Percentiles rank a stretch among this genome's conserved stretches.
Conservation (phyloP, 2,329 filamentous ascomycete species). For the Boeremia exigua region DNA sequence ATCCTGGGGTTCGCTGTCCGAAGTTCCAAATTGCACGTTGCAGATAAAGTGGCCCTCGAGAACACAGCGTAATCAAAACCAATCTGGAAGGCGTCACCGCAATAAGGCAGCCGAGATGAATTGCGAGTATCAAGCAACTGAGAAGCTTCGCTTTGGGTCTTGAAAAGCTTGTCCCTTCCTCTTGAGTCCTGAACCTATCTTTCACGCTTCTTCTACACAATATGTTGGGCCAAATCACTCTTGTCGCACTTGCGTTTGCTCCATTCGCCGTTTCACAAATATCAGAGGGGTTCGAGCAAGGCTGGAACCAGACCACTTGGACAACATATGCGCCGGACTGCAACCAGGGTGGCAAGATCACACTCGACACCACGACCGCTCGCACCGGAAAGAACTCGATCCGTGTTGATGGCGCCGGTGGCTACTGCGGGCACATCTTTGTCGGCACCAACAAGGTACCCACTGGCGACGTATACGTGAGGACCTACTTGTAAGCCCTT, state of each 20-base stretch:
- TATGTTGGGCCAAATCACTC: slow-evolving; percentile 54
- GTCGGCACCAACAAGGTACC: slow-evolving; percentile 65
- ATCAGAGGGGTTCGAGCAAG: slow-evolving; percentile 63
- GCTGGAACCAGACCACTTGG: slow-evolving; percentile 65
- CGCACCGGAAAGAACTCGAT: slow-evolving; percentile 71
- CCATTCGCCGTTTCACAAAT: slow-evolving; percentile 60
- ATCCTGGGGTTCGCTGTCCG: neutral
- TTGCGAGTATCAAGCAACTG: slow-evolving; percentile 3
- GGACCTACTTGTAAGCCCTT: slow-evolving; percentile 60
- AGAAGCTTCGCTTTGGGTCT: slow-evolving; percentile 7
- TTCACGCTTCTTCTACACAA: neutral
- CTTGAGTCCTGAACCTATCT: neutral
- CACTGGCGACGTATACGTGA: slow-evolving; percentile 63
- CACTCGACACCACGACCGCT: slow-evolving; percentile 62
- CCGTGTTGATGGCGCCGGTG: slow-evolving; percentile 72
- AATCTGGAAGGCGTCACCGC: slow-evolving; percentile 1
- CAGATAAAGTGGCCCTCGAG: slow-evolving; percentile 2
- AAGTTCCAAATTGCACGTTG: slow-evolving; percentile 13
- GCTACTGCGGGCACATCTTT: slow-evolving; percentile 61
- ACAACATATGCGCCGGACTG: slow-evolving; percentile 66
- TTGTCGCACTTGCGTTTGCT: slow-evolving; percentile 55
- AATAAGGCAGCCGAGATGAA: neutral
- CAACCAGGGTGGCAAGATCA: slow-evolving; percentile 64
- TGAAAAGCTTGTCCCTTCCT: slow-evolving; percentile 1
- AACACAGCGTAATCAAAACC: slow-evolving; percentile 7